Percentiles rank a stretch among this genome's conserved stretches.
Evolutionary conservation across 345 rosid genomes (phyloP).

Genomic region (Lumnitzera littorea): DNA sequence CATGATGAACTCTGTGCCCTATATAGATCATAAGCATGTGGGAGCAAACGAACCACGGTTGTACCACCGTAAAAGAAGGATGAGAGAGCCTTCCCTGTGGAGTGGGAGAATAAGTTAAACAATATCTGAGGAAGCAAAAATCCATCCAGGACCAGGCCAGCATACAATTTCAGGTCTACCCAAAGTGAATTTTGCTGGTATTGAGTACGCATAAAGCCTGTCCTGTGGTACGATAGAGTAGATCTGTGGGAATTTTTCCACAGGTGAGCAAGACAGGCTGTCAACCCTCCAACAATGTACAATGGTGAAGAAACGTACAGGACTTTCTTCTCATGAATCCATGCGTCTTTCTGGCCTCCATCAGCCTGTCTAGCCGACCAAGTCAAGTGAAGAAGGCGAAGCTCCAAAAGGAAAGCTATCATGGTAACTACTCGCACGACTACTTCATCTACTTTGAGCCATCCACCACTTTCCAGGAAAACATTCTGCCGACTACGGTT

Average conservation of each 20-base stretch:
- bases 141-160: constrained; percentile 70
- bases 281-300: constrained; percentile 53
- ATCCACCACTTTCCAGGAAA: constrained; percentile 59
- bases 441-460: constrained; percentile 87
- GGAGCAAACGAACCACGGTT: constrained; percentile 55
- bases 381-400: constrained; percentile 65
- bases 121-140: constrained; percentile 80
- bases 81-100: constrained; percentile 43
- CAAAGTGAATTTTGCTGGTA: constrained; percentile 40
- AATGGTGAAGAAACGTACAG: constrained; percentile 46
- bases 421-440: constrained; percentile 68
- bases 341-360: constrained; percentile 27
- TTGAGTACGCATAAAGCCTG: constrained; percentile 1
- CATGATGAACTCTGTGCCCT: constrained; percentile 51
- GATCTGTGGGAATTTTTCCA: constrained; percentile 26
- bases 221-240: constrained; percentile 12
- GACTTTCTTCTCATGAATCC: constrained; percentile 68
- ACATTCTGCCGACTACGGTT: constrained; percentile 38
- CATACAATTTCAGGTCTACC: constrained; percentile 65
- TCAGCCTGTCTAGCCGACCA: constrained; percentile 53
- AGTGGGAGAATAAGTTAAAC: constrained; percentile 52
- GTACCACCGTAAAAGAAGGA: constrained; percentile 49
- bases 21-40: constrained; percentile 86
- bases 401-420: constrained; percentile 80
- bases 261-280: constrained; percentile 49